Base-by-base conservation (phyloP, 495 filamentous ascomycete species). In the Articulospora tetracladia region DNA sequence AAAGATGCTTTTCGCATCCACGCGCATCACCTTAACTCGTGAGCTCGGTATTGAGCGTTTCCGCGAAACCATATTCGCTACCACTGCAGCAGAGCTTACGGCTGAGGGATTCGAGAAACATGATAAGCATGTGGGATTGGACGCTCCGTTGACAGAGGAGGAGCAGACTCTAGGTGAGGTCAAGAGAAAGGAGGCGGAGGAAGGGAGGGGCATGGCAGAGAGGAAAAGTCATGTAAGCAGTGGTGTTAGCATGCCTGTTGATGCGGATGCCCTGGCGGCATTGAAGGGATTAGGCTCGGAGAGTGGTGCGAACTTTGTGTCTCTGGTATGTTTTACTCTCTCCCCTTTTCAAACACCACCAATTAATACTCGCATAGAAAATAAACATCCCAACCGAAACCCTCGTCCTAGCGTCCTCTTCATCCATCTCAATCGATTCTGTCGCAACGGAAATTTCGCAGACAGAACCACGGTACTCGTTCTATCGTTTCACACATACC, bases 1-100 rank as follows among this genome's bases (percentile, higher is more conserved):
- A 65, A 98, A 98, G 81, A 98, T 92, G 80, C 83, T 98, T 53
- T 96, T 97, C 73, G 93, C 94, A 32, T 84, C 89, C 41, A 96
- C 94, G 19, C 84, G 92, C 39, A 78, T 93, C 55, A 93, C 92
- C 0, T 79, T 98, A 12, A 78, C 87, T 41, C 82, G 93, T 44
- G 93, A 97, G 74, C 79, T 98, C 17, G 94, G 94, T 49, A 86
- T 83, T 22, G 94, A 98, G 73, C 86, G 90, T 70, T 97, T 98
- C 74, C 72, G 83, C 39, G 86, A 87, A 60, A 86, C 83, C 39
- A 81, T 91, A 3, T 87, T 96, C 66, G 89, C 87, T 23, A 93
- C 90, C 1, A 86, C 79, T 3, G 82, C 89, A 64, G 80, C 85
- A 47, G 90, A 93, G 63, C 72, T 97, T 50, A 87, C 76, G 1